Percentiles rank a stretch among this genome's conserved stretches.
phyloP scores from a whole-genome alignment of 2,329 filamentous ascomycete genomes.

The Huntiella abstrusa region DNA sequence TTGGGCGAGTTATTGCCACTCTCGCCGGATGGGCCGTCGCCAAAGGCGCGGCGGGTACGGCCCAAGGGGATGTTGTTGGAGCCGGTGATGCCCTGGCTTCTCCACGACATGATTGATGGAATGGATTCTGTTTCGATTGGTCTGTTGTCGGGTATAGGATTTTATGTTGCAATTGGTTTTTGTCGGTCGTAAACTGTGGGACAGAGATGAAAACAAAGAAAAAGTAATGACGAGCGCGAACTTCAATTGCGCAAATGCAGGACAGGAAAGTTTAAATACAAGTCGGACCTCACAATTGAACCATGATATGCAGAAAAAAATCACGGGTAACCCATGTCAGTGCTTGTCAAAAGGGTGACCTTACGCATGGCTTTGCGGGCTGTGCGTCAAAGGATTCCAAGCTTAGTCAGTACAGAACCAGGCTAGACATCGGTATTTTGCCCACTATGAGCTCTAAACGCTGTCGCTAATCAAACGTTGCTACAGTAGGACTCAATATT shows the following conservation, averaged over 20 bases:
- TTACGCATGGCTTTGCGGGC: not conserved
- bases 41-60: slow-evolving; percentile 61
- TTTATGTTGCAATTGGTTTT: not conserved
- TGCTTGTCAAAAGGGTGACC: too few relatives aligned
- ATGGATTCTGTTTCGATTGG: slow-evolving; percentile 13
- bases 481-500: too few relatives aligned
- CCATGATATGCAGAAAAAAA: not conserved
- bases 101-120: slow-evolving; percentile 40
- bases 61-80: slow-evolving; percentile 97
- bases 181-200: too few relatives aligned
- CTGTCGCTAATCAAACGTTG: too few relatives aligned
- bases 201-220: too few relatives aligned
- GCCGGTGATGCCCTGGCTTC: slow-evolving; percentile 72
- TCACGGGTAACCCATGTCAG: not conserved
- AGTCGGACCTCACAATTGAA: not conserved
- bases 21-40: slow-evolving; percentile 19
- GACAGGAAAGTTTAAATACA: not conserved
- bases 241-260: too few relatives aligned
- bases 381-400: not conserved
- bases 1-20: slow-evolving; percentile 12
- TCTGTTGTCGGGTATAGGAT: not conserved
- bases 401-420: not conserved
- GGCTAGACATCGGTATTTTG: too few relatives aligned
- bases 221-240: too few relatives aligned
- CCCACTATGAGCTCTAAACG: too few relatives aligned